phyloP scores from a whole-genome alignment of 176 grass and related monocot genomes.

The Melocanna baccifera region DNA sequence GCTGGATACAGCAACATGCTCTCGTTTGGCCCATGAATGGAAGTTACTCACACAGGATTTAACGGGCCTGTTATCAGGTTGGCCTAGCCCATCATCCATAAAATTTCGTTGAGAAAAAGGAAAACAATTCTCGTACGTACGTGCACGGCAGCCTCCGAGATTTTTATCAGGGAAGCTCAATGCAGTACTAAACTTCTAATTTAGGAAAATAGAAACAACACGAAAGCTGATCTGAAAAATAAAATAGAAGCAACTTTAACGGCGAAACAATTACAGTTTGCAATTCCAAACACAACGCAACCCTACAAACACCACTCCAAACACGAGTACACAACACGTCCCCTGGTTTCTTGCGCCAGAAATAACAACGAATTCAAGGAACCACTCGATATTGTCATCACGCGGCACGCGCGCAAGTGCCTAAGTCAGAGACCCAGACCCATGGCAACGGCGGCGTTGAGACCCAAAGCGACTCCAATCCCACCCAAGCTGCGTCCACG shows the following conservation, averaged over 20 bases:
- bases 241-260: no score
- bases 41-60: neutral
- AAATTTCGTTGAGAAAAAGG: neutral
- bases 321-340: slow-evolving; percentile 1
- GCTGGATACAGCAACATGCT: neutral
- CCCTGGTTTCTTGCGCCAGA: slow-evolving; percentile 37
- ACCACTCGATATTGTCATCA: neutral
- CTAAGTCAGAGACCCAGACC: slow-evolving; percentile 22
- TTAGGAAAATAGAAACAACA: no score
- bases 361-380: neutral
- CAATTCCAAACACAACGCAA: neutral
- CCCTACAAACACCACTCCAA: neutral
- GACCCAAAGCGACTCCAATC: neutral
- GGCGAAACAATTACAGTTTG: neutral
- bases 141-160: no score
- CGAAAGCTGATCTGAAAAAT: no score
- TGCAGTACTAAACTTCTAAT: no score
- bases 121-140: no score
- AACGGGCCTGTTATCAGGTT: neutral
- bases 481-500: slow-evolving; percentile 5
- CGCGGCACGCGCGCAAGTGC: neutral
- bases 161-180: no score
- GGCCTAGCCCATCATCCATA: neutral
- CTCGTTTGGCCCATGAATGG: neutral
- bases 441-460: slow-evolving; percentile 19